phyloP scores from a whole-genome alignment of 805 yeast species.

The Kregervanrija fluxuum region DNA sequence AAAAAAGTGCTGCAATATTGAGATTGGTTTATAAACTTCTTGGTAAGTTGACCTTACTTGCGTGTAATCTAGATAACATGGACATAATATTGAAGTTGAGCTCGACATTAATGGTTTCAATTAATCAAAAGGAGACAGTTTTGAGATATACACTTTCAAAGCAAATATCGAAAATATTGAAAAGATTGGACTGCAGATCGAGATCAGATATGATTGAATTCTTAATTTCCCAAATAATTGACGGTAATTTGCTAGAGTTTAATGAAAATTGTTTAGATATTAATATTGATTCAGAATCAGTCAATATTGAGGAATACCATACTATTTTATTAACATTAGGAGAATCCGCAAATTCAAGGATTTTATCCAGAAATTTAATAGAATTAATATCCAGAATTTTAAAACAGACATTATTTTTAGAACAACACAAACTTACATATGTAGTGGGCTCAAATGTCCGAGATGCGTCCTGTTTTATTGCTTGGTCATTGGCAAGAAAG shows the following conservation, averaged over 20 bases:
- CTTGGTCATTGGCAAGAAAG: constrained; percentile 68
- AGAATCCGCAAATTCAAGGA: constrained; percentile 27
- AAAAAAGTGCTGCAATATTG: constrained; percentile 6
- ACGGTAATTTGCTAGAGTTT: not conserved
- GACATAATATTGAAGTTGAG: too few relatives aligned
- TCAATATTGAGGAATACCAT: constrained; percentile 43
- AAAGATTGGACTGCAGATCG: constrained; percentile 12
- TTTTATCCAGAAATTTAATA: constrained; percentile 15
- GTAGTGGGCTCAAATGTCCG: constrained; percentile 63
- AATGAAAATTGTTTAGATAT: not conserved
- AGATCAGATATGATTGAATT: not conserved
- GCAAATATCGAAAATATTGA: constrained; percentile 45
- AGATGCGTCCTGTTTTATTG: constrained; percentile 77
- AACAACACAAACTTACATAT: constrained; percentile 44
- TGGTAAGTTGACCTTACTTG: constrained; percentile 32
- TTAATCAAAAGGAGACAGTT: constrained; percentile 33
- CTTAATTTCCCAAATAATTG: not conserved
- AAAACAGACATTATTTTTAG: constrained; percentile 44
- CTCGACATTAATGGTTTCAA: too few relatives aligned
- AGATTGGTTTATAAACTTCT: constrained; percentile 26
- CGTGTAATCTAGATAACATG: too few relatives aligned
- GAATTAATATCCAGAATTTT: constrained; percentile 32
- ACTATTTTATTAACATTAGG: constrained; percentile 55
- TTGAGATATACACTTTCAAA: constrained; percentile 64
- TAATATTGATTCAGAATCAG: constrained; percentile 23